These are phyloP conservation scores for Globisporangium viniferum DNA, from an alignment of 352 stramenopile species.

Conservation along the genomic window DNA sequence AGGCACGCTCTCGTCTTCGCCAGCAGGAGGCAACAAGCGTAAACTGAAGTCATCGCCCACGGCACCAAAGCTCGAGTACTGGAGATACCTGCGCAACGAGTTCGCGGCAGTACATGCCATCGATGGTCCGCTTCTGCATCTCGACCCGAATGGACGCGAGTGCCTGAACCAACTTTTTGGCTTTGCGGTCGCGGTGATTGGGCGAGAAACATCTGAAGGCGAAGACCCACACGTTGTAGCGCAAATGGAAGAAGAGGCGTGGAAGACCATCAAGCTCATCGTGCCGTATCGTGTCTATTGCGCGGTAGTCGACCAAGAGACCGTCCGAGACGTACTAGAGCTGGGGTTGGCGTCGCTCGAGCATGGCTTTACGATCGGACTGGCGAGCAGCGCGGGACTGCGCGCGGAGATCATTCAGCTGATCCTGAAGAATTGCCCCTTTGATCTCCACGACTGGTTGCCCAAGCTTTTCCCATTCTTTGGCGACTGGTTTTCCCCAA, in stretches of 20 bases:
- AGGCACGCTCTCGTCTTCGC: neutral
- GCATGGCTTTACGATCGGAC: slow-evolving; percentile 14
- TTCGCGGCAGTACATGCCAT: slow-evolving; percentile 51
- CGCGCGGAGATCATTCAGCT: slow-evolving; percentile 35
- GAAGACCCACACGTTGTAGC: slow-evolving; percentile 25
- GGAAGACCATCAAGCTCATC: slow-evolving; percentile 54
- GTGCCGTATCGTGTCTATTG: slow-evolving; percentile 69
- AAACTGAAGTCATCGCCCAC: slow-evolving; percentile 22
- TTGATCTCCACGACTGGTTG: slow-evolving; percentile 53
- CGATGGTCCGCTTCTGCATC: slow-evolving; percentile 55
- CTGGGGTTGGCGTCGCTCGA: slow-evolving; percentile 52
- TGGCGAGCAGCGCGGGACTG: slow-evolving; percentile 13
- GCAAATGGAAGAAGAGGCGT: slow-evolving; percentile 64
- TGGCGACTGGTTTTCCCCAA: slow-evolving; percentile 41
- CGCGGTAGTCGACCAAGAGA: slow-evolving; percentile 42
- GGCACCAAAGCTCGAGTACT: slow-evolving; percentile 44
- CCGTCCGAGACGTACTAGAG: slow-evolving; percentile 56
- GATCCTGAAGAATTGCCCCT: slow-evolving; percentile 55
- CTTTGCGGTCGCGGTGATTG: slow-evolving; percentile 52
- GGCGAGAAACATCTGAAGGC: slow-evolving; percentile 26
- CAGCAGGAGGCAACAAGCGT: slow-evolving; percentile 18
- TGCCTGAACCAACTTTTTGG: slow-evolving; percentile 52
- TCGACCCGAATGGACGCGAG: slow-evolving; percentile 70
- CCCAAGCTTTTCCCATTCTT: slow-evolving; percentile 41
- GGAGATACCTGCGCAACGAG: slow-evolving; percentile 58